Base-by-base conservation (phyloP, 2,329 filamentous ascomycete genomes). In the Talaromyces funiculosus region DNA sequence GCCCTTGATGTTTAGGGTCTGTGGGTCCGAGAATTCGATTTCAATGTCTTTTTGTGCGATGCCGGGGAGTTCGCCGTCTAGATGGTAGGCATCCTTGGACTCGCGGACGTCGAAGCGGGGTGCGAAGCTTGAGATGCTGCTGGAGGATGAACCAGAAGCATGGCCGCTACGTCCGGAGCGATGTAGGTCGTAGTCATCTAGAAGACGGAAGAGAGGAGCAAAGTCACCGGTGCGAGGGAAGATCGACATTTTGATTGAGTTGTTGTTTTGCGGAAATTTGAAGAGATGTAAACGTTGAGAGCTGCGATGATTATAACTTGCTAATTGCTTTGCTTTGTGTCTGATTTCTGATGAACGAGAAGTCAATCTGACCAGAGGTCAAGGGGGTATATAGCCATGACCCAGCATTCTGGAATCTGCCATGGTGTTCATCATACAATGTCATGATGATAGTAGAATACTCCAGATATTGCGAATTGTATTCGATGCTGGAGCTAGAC, bases 1-100 rank as follows among this genome's bases (percentile, higher is more conserved):
- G 20, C 76, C 76, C 53, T 72, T 72, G 58, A 79, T 69, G 47
- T 71, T 68, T 12, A 79, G 66, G 14, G 75, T 78, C 31, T 75
- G 70, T 20, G 72, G 68, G 60, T 78, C 75, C 42, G 69, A 67
- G 63, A 78, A 78, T 59, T 76, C 74, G 59, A 78, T 75, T 58
- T 72, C 69, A 29, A 78, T 64, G 45, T 77, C 70, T 63, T 76
- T 73, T 64, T 76, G 72, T 38, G 70, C 69, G 57, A 78, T 66
- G n/a, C 76, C 76, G 7, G 76, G 75, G 2, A 78, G 64, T 59
- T 79, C 76, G 35, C 75, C 75, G 58, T 77, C 72, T 9, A 79
- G 70, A 31, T 71, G 56, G 64, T 78, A 79, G 9, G 69, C 65
- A 1, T 74, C 69, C 29, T 72, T 69, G n/a, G 68, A 68, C 66